Conservation (phyloP, 164 flowering plant genomes). For the Nymphaea thermarum region DNA sequence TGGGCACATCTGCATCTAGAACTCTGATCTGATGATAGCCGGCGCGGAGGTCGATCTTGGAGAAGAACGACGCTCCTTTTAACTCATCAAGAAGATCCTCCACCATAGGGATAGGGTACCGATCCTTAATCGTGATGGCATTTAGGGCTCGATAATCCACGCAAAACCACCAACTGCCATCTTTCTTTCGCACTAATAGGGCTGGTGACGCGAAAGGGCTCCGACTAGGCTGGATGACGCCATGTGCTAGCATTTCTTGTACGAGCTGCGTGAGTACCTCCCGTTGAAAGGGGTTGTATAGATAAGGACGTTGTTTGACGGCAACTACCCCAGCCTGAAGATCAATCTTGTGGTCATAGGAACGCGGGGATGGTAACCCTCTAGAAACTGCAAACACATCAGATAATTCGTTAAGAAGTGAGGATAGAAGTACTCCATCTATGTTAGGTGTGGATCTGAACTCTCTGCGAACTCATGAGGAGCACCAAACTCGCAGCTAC, state of each 20-base stretch:
- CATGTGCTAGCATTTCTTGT: not conserved
- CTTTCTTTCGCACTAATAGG: not conserved
- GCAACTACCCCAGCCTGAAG: no score
- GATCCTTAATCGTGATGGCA: not conserved
- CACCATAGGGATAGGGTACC: slow-evolving; percentile 5
- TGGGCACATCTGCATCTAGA: not conserved
- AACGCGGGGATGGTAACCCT: no score
- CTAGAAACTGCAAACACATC: no score
- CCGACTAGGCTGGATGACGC: not conserved
- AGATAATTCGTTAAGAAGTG: no score
- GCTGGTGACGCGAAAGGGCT: not conserved
- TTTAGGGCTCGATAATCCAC: not conserved
- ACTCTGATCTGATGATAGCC: slow-evolving; percentile 9
- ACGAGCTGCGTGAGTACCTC: not conserved
- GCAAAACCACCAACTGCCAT: not conserved
- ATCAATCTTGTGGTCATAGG: no score
- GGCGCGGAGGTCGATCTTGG: slow-evolving; percentile 1
- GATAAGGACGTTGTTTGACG: no score
- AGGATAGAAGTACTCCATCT: no score
- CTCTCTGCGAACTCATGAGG: not conserved
- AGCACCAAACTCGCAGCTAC: not conserved
- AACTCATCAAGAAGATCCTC: slow-evolving; percentile 1
- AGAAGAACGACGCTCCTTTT: slow-evolving; percentile 1
- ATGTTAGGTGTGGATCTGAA: no score
- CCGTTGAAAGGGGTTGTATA: no score